Percentiles rank a stretch among this genome's conserved stretches.
Conservation (phyloP, 345 rosid genomes). For the Rhizophora apiculata region DNA sequence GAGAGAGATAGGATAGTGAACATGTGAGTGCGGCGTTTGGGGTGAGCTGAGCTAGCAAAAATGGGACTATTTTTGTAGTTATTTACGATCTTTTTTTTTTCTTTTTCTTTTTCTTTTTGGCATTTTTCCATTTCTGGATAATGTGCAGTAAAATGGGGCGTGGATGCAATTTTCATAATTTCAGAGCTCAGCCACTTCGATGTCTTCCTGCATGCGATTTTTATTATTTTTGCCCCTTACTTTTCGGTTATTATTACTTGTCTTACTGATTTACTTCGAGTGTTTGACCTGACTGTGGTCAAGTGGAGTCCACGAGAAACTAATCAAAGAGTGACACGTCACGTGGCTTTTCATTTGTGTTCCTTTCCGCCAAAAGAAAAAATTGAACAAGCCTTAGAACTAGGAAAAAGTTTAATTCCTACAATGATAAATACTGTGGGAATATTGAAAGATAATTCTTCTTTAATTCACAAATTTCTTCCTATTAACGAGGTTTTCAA, state of each 20-base stretch:
- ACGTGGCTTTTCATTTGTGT: background rate
- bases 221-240: constrained; percentile 1
- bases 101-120: too few relatives aligned
- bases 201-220: too few relatives aligned
- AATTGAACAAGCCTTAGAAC: too few relatives aligned
- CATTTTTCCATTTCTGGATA: too few relatives aligned
- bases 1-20: constrained; percentile 10
- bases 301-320: constrained; percentile 1
- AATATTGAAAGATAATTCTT: too few relatives aligned
- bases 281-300: constrained; percentile 2
- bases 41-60: background rate
- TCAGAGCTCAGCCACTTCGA: too few relatives aligned
- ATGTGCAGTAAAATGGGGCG: too few relatives aligned
- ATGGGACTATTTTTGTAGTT: constrained; percentile 5
- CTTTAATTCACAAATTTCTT: too few relatives aligned
- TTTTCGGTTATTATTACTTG: background rate
- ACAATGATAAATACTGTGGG: too few relatives aligned
- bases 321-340: constrained; percentile 1
- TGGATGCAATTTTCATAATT: too few relatives aligned
- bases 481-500: too few relatives aligned
- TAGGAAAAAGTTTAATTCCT: too few relatives aligned
- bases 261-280: constrained; percentile 16
- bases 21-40: constrained; percentile 30
- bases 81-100: constrained; percentile 15
- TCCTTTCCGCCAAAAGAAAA: background rate